Evolutionary conservation across 768 basidiomycete species (phyloP).

Genomic region (Termitomyces sp.): DNA sequence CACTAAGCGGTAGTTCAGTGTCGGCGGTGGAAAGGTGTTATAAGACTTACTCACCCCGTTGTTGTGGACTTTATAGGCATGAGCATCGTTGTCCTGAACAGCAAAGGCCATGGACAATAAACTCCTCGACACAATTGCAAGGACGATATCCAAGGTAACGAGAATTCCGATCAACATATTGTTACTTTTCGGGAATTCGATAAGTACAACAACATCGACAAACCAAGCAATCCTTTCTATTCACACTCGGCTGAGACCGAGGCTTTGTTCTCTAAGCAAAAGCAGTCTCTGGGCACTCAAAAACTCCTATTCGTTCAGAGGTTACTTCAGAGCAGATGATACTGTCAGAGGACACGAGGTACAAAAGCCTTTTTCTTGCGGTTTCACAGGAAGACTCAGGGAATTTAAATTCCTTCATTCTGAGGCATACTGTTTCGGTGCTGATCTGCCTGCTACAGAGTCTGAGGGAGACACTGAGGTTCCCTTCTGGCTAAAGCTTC

Average conservation of each 20-base stretch:
- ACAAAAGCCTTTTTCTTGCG: not conserved
- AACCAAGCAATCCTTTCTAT: constrained; percentile 9
- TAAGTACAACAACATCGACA: too few relatives aligned
- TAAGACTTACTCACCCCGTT: not conserved
- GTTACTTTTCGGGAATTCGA: too few relatives aligned
- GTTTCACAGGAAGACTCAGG: not conserved
- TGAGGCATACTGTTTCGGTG: constrained; percentile 29
- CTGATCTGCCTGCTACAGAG: constrained; percentile 23
- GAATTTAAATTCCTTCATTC: constrained; percentile 8
- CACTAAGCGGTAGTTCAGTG: not conserved
- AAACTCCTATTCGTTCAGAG: constrained; percentile 25
- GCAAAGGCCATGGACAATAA: not conserved
- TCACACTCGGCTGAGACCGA: constrained; percentile 23
- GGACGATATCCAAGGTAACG: not conserved
- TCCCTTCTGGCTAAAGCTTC: constrained; percentile 30
- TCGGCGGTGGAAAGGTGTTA: not conserved
- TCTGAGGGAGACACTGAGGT: constrained; percentile 13
- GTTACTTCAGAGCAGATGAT: constrained; percentile 27
- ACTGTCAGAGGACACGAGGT: constrained; percentile 26
- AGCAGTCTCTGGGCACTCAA: constrained; percentile 22
- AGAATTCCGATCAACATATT: not conserved
- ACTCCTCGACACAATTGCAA: not conserved
- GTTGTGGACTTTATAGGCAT: not conserved
- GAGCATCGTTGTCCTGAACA: not conserved
- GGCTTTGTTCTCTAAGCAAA: constrained; percentile 25